phyloP scores from a whole-genome alignment of 352 stramenopile species.

The Pythium plurisporium region DNA sequence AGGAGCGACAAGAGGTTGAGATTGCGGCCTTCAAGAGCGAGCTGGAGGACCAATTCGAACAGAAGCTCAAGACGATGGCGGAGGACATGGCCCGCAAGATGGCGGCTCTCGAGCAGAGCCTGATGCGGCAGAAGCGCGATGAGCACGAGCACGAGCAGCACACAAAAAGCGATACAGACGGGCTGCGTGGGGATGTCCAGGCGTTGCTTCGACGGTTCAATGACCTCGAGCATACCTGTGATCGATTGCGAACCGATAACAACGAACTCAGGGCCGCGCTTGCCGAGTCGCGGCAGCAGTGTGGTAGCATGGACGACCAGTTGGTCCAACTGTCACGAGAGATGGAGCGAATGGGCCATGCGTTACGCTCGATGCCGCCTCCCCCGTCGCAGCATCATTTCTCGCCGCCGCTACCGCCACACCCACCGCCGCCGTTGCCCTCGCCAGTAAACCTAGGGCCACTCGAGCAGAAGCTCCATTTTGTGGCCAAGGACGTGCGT shows the following conservation, averaged over 20 bases:
- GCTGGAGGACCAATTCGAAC: conserved; percentile 8
- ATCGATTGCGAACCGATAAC: conserved; percentile 3
- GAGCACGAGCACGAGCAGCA: neutral
- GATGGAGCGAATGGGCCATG: neutral
- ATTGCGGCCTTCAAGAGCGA: conserved; percentile 29
- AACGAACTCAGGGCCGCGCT: neutral
- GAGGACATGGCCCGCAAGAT: conserved; percentile 12
- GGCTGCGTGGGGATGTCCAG: conserved; percentile 1
- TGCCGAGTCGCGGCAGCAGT: neutral
- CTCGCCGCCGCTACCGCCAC: conserved; percentile 1
- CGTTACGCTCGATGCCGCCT: conserved; percentile 1
- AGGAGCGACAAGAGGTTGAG: conserved; percentile 51
- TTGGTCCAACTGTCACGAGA: conserved; percentile 3
- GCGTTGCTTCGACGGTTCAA: conserved; percentile 6
- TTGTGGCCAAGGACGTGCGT: conserved; percentile 7
- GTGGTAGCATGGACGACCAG: neutral
- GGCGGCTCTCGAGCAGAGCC: neutral
- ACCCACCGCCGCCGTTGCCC: neutral
- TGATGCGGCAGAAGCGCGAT: neutral
- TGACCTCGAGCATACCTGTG: conserved; percentile 12
- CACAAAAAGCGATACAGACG: neutral
- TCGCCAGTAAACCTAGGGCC: conserved; percentile 14
- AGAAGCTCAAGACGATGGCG: conserved; percentile 15
- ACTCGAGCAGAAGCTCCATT: conserved; percentile 22
- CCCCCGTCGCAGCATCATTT: neutral